A percentile compares a stretch with the other conserved stretches of the same genome.
phyloP scores from a whole-genome alignment of 805 yeast species.

The Blastobotrys chiropterorum region DNA sequence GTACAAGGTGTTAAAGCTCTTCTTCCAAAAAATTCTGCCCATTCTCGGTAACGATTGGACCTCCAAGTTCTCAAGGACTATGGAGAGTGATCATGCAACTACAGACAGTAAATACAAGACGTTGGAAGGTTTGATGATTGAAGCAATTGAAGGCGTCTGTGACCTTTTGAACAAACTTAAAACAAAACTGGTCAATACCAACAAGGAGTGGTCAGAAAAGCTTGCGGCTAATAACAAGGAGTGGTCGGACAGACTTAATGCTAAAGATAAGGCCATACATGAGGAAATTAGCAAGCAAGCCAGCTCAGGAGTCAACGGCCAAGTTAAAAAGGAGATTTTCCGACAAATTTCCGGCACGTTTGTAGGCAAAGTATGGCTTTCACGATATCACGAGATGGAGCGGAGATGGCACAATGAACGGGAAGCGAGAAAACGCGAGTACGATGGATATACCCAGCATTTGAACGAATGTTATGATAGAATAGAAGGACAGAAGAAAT shows the following conservation, averaged over 20 bases:
- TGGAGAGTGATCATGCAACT: background rate
- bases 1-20: slow-evolving; percentile 1
- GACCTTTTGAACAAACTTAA: background rate
- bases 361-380: slow-evolving; percentile 2
- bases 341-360: slow-evolving; percentile 1
- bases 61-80: background rate
- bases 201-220: background rate
- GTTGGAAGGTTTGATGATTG: background rate
- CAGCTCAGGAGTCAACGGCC: background rate
- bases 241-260: background rate
- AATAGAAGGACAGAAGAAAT: slow-evolving; percentile 2
- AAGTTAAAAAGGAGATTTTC: background rate
- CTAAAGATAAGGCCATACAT: background rate
- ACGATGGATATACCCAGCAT: slow-evolving; percentile 6
- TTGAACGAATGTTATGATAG: slow-evolving; percentile 4
- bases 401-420: slow-evolving; percentile 6
- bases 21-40: slow-evolving; percentile 6
- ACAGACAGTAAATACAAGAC: background rate
- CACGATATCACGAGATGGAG: slow-evolving; percentile 5
- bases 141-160: background rate
- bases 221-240: background rate
- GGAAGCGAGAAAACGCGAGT: slow-evolving; percentile 3
- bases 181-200: background rate
- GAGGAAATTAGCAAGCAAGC: background rate
- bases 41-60: slow-evolving; percentile 6